These are phyloP conservation scores for Tephrocybe sp. DNA, from an alignment of 768 basidiomycete genomes.

Conservation along the genomic window DNA sequence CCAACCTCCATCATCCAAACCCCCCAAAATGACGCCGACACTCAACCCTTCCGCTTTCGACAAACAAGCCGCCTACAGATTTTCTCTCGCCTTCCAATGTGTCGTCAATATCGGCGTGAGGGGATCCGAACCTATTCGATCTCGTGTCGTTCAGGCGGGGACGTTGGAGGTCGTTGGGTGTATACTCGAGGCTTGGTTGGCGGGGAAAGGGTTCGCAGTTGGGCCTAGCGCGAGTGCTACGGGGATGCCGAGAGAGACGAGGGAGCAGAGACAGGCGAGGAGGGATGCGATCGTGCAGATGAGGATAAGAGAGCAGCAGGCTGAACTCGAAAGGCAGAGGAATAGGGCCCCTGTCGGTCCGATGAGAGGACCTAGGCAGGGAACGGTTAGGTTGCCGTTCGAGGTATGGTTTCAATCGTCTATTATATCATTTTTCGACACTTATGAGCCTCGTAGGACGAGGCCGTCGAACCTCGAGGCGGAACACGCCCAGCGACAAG, in stretches of 20 bases:
- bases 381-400: not conserved
- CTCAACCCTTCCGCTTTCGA: constrained; percentile 71
- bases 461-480: not conserved
- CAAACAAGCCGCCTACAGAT: constrained; percentile 83
- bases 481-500: too few species aligned
- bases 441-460: not conserved
- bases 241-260: constrained; percentile 69
- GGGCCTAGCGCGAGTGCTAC: constrained; percentile 77
- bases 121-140: constrained; percentile 88
- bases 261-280: constrained; percentile 68
- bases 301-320: constrained; percentile 54
- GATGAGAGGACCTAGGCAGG: constrained; percentile 6
- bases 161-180: constrained; percentile 92
- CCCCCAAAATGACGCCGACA: constrained; percentile 53
- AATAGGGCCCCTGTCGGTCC: constrained; percentile 24
- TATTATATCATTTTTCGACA: not conserved
- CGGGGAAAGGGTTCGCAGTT: constrained; percentile 82
- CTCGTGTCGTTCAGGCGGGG: constrained; percentile 91
- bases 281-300: constrained; percentile 53
- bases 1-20: constrained; percentile 57
- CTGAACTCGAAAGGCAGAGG: constrained; percentile 56
- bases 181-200: constrained; percentile 90
- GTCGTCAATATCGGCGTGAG: constrained; percentile 96
- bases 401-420: not conserved
- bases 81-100: constrained; percentile 93